Evolutionary conservation across 805 yeast genomes (phyloP), one percentile per base, ranked within the genome.

Genomic region (Cyberlindnera americana): DNA sequence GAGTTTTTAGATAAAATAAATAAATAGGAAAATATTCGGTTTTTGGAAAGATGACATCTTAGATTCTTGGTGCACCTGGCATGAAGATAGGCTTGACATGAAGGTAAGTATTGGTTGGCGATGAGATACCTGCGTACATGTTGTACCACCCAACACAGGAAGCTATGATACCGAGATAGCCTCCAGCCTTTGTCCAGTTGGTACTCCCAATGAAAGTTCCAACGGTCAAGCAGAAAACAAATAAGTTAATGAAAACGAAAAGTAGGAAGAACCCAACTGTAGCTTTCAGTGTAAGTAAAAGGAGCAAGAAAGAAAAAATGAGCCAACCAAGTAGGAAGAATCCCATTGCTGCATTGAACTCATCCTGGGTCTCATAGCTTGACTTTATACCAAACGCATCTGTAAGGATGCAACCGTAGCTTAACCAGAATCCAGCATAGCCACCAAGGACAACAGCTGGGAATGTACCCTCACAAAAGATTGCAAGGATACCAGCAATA

Each of bases 91-190:
- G 34, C 34, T 31, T 31, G 26, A 31, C 5, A 17, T 19, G 34
- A 18, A 31, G 26, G 26, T 31, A 31, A 6, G 34, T 31, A 26
- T 31, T 31, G 11, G 34, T 22, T n/a, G 16, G 19, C 17, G 24
- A n/a, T 4, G 34, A 19, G 14, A 31, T 22, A 21, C 34, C 34
- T 5, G 34, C 34, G 14, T 21, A 31, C 34, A 31, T 31, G 18
- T 31, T 31, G 18, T 31, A 31, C 34, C 34, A 31, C 7, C 34
- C 34, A 31, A 31, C 18, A 21, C 34, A 31, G n/a, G 34, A 31
- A 5, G 26, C 34, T 13, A 31, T 31, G n/a, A 31, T 31, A 5
- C 34, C 34, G n/a, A 31, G 21, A 16, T 31, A 31, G 8, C 34
- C 34, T 7, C 34, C 34, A 9, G 34, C 34, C 13, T 31, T 31